Conservation (phyloP, 108 stramenopile genomes). For the Cyclotella sp. region DNA sequence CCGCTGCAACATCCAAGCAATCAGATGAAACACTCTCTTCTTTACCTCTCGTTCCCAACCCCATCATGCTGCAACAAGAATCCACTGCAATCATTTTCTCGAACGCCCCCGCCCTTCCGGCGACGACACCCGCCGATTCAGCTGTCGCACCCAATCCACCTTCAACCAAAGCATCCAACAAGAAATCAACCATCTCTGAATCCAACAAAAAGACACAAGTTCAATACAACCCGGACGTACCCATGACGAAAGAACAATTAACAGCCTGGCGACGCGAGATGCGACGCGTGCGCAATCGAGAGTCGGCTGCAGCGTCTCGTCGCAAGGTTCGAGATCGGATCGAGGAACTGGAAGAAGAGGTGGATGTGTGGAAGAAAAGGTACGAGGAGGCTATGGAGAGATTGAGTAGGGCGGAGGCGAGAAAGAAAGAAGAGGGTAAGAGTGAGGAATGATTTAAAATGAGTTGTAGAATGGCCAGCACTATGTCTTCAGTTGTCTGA, state of each 20-base stretch:
- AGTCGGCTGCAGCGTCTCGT: conserved; percentile 84
- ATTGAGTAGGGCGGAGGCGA: conserved; percentile 36
- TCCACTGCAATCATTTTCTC: not conserved
- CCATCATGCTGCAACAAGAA: conserved; percentile 25
- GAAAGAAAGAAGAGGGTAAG: conserved; percentile 8
- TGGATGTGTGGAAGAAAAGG: conserved; percentile 76
- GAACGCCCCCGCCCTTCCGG: not conserved
- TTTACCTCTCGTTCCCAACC: not conserved
- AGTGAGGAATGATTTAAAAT: not conserved
- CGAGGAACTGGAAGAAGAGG: conserved; percentile 82
- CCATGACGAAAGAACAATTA: conserved; percentile 87
- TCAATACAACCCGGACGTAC: conserved; percentile 85
- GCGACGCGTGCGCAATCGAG: conserved; percentile 82
- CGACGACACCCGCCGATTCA: not conserved
- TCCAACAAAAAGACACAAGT: conserved; percentile 60
- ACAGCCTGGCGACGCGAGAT: conserved; percentile 88
- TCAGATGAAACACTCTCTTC: not conserved
- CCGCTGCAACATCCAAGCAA: conserved; percentile 14
- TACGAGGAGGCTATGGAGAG: conserved; percentile 72
- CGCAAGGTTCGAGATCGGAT: conserved; percentile 79
- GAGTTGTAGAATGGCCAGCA: not conserved
- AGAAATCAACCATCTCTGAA: not conserved
- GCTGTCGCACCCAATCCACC: not conserved
- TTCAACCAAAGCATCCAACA: conserved; percentile 2
- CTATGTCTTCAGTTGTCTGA: too few relatives aligned